Base-by-base conservation (phyloP, 495 filamentous ascomycete genomes). In the Hypoxylon lienhwacheense region DNA sequence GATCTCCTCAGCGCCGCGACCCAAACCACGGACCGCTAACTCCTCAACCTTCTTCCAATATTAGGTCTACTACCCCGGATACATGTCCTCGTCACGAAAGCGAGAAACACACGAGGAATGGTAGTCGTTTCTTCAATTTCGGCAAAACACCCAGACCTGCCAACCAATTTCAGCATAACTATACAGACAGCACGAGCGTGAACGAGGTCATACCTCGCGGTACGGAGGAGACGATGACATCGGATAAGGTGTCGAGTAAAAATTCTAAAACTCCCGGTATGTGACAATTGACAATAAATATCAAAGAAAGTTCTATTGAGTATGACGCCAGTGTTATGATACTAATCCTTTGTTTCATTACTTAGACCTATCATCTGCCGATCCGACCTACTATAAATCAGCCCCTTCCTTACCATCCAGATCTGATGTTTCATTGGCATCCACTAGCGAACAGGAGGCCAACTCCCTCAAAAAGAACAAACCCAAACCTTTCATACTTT, bases 401-500 rank as follows among this genome's bases (percentile, higher is more conserved):
- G 55, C 59, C 32, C 56, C 66, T 21, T 60, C 67, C 31, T 36
- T 70, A 20, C 67, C 73, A 12, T 73, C 74, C 26, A 69, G 66
- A 41, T 75, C 76, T 29, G 72, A 78, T 43, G 45, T 75, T 39
- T 73, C 76, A 51, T 66, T 75, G 40, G 63, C 66, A 28, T 70
- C 71, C 5, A 64, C 72, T 7, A 35, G 45, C 25, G 73, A 77
- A 24, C 58, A 75, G 55, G 73, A 78, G 17, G 20, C 41, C 35
- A 47, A 39, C 17, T 53, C 67, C 12, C 53, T 59, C 6, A 77
- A 71, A 63, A 77, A 71, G 61, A 64, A 61, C 51, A 82, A 81
- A 43, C 78, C 80, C 1, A 81, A 81, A 31, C 73, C 78, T 11
- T 82, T 82, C 52, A 70, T 78, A 19, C 73, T 90, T 16, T 69